These are phyloP conservation scores for Helianthus tuberosus DNA, from an alignment of 129 eudicot genomes.

Conservation along the genomic window DNA sequence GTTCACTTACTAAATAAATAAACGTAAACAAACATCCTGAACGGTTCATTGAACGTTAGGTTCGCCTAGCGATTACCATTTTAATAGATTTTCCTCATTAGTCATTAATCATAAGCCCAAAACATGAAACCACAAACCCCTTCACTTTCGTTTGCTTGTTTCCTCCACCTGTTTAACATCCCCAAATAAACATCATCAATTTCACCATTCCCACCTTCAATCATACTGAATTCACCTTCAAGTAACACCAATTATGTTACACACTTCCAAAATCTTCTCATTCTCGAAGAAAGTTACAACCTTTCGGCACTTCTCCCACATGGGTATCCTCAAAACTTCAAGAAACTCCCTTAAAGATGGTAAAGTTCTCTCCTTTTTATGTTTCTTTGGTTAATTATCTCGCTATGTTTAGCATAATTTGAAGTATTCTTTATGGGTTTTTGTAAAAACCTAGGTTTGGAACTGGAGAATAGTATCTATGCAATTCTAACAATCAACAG, in stretches of 20 bases:
- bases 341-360: conserved; percentile 5
- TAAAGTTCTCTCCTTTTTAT: conserved; percentile 15
- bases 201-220: neutral
- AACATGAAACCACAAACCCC: neutral
- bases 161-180: no score
- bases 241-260: conserved; percentile 20
- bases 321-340: conserved; percentile 30
- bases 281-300: conserved; percentile 18
- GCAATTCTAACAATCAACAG: conserved; percentile 71
- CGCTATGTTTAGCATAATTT: neutral
- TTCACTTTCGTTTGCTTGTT: no score
- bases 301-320: conserved; percentile 35
- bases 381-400: neutral
- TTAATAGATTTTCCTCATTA: no score
- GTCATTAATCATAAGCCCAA: neutral
- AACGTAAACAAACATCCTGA: no score
- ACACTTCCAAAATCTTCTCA: conserved; percentile 15
- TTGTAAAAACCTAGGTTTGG: conserved; percentile 44
- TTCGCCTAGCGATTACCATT: no score
- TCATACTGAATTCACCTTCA: neutral
- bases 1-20: no score
- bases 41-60: no score
- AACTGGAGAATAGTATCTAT: conserved; percentile 62
- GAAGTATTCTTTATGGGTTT: neutral
- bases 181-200: no score